These are phyloP conservation scores for Daedalea quercina DNA, from an alignment of 768 basidiomycete genomes.

Conservation along the genomic window DNA sequence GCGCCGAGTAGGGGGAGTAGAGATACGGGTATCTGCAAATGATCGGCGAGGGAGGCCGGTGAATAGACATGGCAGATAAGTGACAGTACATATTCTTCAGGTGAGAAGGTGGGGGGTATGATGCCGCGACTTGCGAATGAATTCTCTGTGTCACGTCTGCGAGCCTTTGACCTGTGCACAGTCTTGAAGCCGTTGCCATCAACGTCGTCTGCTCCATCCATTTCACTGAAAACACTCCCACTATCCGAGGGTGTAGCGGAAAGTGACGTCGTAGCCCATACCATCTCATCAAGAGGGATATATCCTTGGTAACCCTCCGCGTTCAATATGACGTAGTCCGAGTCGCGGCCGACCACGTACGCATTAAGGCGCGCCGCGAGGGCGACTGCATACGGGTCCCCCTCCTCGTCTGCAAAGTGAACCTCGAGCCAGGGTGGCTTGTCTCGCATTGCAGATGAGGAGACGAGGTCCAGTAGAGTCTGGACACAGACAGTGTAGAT, in stretches of 20 bases:
- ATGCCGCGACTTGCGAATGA: constrained; percentile 23
- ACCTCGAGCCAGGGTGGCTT: constrained; percentile 32
- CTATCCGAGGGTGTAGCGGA: constrained; percentile 12
- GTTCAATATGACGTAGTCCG: constrained; percentile 77
- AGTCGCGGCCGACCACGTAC: constrained; percentile 75
- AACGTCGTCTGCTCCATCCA: constrained; percentile 23
- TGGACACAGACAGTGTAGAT: constrained; percentile 50
- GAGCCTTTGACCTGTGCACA: constrained; percentile 46
- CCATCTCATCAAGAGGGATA: constrained; percentile 69
- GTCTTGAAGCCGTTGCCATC: constrained; percentile 53
- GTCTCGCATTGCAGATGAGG: neutral
- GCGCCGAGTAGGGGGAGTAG: constrained; percentile 75
- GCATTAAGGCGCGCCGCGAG: constrained; percentile 67
- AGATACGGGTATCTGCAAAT: constrained; percentile 60
- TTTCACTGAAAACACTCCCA: constrained; percentile 9
- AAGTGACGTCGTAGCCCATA: constrained; percentile 39
- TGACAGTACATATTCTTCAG: constrained; percentile 26
- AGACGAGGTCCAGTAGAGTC: constrained; percentile 34
- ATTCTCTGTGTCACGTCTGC: constrained; percentile 24
- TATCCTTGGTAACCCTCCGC: constrained; percentile 73
- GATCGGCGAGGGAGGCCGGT: constrained; percentile 53
- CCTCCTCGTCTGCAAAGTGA: constrained; percentile 77
- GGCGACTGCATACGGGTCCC: constrained; percentile 79
- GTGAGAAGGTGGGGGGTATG: constrained; percentile 43
- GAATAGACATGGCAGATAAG: constrained; percentile 55